Base-by-base conservation (phyloP, 345 rosid species). In the Salix koriyanagi region DNA sequence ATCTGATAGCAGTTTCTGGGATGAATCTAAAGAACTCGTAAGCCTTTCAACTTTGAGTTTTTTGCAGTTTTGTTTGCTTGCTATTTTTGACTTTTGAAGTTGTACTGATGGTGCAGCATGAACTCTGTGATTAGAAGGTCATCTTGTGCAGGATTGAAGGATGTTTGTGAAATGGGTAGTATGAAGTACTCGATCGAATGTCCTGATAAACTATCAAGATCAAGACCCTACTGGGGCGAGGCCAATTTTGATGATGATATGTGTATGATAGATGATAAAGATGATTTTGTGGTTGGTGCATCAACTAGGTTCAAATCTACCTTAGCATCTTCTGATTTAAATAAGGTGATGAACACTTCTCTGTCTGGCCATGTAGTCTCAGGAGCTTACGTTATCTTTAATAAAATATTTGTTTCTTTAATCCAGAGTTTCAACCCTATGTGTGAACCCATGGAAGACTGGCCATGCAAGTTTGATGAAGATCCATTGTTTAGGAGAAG, bases 371-470 rank as follows among this genome's bases (percentile, higher is more conserved):
- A 54, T 18, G 32, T 76, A n/a, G 30, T 19, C 76, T 71, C 6
- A 44, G 26, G 41, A 58, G 8, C 60, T 75, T 74, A 11, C 46
- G 7, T 64, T 75, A 39, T 23, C 28, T 70, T 70, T 12, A 23
- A 37, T 69, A 60, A 21, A 32, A 70, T 30, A 67, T 52, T 79
- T 76, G 21, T 79, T 74, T 79, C 13, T 79, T 73, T 82, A 75
- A 64, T 65, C 37, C 90, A 94, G 97, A 94, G 97, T 83, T 91
- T 90, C 77, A 94, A 92, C 82, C 97, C 96, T 68, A 87, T 92
- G 90, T 70, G 88, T 81, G 94, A 92, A 78, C 92, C 98, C 73
- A 84, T 80, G 75, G 94, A 92, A 79, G 90, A 89, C 52, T 92
- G 92, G 94, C 75, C 90, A n/a, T 77, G 88, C 90, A 86, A 90